Evolutionary conservation across 2,329 filamentous ascomycete species (phyloP), one percentile per base, ranked within the genome.

Genomic region (Leptographium procerum): DNA sequence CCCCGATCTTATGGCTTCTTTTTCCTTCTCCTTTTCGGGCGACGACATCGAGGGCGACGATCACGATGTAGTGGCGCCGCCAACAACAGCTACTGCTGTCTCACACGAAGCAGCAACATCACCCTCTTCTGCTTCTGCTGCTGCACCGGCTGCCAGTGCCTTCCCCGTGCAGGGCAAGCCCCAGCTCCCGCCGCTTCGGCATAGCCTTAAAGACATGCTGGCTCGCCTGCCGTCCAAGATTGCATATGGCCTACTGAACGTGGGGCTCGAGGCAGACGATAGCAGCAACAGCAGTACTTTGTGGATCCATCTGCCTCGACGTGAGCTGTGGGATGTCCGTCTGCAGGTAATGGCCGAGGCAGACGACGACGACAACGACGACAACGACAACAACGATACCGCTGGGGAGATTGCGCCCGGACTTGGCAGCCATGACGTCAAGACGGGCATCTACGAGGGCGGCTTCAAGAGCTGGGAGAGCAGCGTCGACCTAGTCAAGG

Each of bases 391-490:
- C 48, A 60, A 66, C 60, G 67, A 71, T 51, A 66, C 62, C 19
- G 64, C 63, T 24, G 29, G 40, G 16, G 74, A 79, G 57, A 66
- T 72, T 8, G 71, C 72, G 28, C 68, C 79, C 29, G 78, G 80
- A 1, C 74, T 89, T 40, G 85, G 83, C 45, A 77, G 80, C 61
- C 84, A 88, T 62, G 89, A 94, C 70, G 85, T 94, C 63, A 87
- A 84, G 69, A 88, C 87, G 58, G 88, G 88, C 56, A 82, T 92
- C 60, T 94, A 94, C 71, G 89, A 94, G 72, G 89, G 89, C 59
- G 89, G 89, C 28, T 91, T 92, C 75, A 94, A 94, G 75, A 91
- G 87, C 66, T 94, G 89, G 89, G 89, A 94, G 73, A 91, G 88
- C 72, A 89, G 86, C 60, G 77, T 91, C 56, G 89, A 94, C 68